Evolutionary conservation across 805 yeast species (phyloP), one percentile per base, ranked within the genome.

Genomic region (Suhomyces canberraensis): DNA sequence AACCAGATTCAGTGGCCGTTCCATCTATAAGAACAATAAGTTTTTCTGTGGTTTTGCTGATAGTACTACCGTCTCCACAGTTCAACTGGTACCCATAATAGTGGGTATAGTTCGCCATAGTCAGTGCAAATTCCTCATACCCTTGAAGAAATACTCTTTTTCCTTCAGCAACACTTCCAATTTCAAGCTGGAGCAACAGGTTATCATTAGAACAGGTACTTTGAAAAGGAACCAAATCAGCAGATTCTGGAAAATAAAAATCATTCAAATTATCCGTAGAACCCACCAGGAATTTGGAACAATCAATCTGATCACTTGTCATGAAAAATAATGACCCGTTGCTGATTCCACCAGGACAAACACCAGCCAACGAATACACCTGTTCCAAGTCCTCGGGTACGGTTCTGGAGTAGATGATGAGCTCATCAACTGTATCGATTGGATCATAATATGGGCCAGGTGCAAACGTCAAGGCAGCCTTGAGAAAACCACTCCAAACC

Each of bases 121-220:
- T 29, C 3, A 19, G 7, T 2, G 48, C 41, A 31, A 39, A 41
- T 8, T n/a, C 24, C 29, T 41, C 41, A 24, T 41, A 25, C 3
- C 51, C 54, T 20, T 43, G 32, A 14, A 48, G 18, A 29, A 48
- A 50, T 4, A 42, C 41, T 30, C 51, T 36, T 0, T 47, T 46
- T 8, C 15, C 26, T 15, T 13, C 33, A 5, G 44, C 36, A n/a
- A 50, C 34, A 14, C 26, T 24, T 2, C 36, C 28, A 22, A 46
- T 40, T 3, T 20, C 19, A 11, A 37, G 20, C 7, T 31, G 33
- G 11, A 40, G 39, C 2, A 33, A 16, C 16, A 21, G 20, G 26
- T 31, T 31, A 16, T 38, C 13, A 13, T 33, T 29, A 5, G 37
- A 19, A 13, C 41, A 40, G 8, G 16, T 13, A 14, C 19, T 14